Evolutionary conservation across 169 alveolate genomes (phyloP).

Genomic region (Toxoplasma gondii): DNA sequence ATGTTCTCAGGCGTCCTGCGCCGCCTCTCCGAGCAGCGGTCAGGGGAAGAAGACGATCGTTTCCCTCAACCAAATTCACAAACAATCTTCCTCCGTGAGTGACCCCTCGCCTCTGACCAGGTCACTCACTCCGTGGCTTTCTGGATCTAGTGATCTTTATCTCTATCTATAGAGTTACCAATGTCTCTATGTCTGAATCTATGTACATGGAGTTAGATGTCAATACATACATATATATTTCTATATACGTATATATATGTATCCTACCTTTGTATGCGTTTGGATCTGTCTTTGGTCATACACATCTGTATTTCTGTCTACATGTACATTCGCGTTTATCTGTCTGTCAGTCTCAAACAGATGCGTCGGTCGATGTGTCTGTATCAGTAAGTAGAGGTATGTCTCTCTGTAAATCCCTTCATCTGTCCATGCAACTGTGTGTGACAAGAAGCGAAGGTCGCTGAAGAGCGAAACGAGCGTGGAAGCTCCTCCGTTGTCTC

Average conservation of each 20-base stretch:
- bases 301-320: not conserved
- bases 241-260: not conserved
- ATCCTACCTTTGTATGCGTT: not conserved
- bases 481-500: too few species aligned
- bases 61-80: too few species aligned
- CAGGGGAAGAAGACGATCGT: not conserved
- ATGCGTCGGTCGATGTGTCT: too few species aligned
- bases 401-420: not conserved
- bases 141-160: not conserved
- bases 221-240: too few species aligned
- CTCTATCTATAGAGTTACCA: not conserved
- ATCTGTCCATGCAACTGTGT: not conserved
- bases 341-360: too few species aligned
- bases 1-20: not conserved
- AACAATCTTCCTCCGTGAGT: too few species aligned
- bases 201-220: not conserved
- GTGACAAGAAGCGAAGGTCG: too few species aligned
- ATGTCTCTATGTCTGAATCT: not conserved
- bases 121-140: not conserved
- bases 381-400: too few species aligned
- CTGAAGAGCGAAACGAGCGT: too few species aligned
- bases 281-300: not conserved
- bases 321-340: too few species aligned
- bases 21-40: not conserved
- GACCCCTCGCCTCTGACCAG: too few species aligned